Evolutionary conservation across 2,329 filamentous ascomycete species (phyloP).

Genomic region (Penicillium sp.): DNA sequence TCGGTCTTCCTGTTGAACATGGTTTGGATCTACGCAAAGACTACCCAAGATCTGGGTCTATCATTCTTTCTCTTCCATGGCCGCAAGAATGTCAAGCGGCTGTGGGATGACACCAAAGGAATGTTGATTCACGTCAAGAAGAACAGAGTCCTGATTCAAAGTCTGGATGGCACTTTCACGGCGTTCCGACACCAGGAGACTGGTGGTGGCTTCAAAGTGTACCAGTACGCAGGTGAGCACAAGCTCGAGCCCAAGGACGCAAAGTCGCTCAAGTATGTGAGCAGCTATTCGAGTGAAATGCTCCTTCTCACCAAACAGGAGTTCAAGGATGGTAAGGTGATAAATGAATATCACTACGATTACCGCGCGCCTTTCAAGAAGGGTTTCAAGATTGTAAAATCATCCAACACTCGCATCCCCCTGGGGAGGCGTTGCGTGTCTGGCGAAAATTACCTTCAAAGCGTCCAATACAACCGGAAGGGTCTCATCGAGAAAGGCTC

Average conservation of each 20-base stretch:
- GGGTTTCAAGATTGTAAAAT: constrained; percentile 24
- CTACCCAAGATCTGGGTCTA: constrained; percentile 45
- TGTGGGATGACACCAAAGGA: constrained; percentile 52
- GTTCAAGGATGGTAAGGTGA: constrained; percentile 42
- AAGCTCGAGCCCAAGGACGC: constrained; percentile 47
- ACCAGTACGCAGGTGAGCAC: constrained; percentile 40
- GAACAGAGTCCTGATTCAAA: constrained; percentile 48
- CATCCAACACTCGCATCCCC: constrained; percentile 39
- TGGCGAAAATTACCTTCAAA: constrained; percentile 47
- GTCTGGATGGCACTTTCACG: constrained; percentile 49
- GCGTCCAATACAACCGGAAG: constrained; percentile 53
- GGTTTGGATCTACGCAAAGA: constrained; percentile 50
- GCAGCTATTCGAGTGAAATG: constrained; percentile 50
- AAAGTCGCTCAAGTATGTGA: constrained; percentile 45
- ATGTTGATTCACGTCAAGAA: constrained; percentile 50
- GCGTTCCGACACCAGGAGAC: constrained; percentile 47
- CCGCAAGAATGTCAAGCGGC: constrained; percentile 47
- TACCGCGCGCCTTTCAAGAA: constrained; percentile 31
- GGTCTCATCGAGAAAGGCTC: constrained; percentile 55
- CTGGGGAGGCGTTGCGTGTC: constrained; percentile 48
- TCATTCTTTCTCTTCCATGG: constrained; percentile 51
- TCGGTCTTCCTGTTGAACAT: constrained; percentile 44
- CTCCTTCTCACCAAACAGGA: constrained; percentile 47
- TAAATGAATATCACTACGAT: constrained; percentile 54
- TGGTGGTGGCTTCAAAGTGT: constrained; percentile 43